Percentiles rank a stretch among this genome's conserved stretches.
These are phyloP conservation scores for Saitoella complicata DNA, from an alignment of 805 yeast genomes.

Conservation along the genomic window DNA sequence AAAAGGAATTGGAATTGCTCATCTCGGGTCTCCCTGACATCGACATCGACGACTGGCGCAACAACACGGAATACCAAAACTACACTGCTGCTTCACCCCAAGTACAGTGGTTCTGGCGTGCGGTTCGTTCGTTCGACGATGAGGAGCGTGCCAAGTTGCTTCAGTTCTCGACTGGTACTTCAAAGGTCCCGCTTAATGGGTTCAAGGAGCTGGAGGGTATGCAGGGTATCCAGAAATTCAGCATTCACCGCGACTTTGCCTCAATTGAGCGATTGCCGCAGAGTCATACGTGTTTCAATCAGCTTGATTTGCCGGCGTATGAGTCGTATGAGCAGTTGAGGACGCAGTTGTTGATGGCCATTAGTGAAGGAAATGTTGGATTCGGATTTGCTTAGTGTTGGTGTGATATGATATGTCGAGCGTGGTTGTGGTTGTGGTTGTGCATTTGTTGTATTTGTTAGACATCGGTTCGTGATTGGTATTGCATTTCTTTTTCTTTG, in stretches of 20 bases:
- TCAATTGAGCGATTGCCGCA: constrained; percentile 69
- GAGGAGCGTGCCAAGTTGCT: constrained; percentile 88
- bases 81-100: constrained; percentile 73
- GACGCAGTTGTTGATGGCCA: constrained; percentile 63
- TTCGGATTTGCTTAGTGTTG: constrained; percentile 58
- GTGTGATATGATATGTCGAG: not conserved
- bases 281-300: constrained; percentile 85
- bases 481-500: too few species aligned
- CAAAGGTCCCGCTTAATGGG: constrained; percentile 89
- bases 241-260: constrained; percentile 81
- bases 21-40: constrained; percentile 93
- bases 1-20: constrained; percentile 82
- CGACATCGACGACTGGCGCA: constrained; percentile 91
- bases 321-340: constrained; percentile 75
- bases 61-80: constrained; percentile 61
- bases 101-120: constrained; percentile 95
- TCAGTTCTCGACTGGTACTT: constrained; percentile 94
- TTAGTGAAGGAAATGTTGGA: constrained; percentile 91
- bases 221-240: constrained; percentile 69
- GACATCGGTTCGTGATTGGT: too few species aligned
- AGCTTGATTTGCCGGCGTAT: constrained; percentile 83
- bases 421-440: too few species aligned
- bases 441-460: too few species aligned
- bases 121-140: constrained; percentile 80
- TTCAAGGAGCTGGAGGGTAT: constrained; percentile 81